Base-by-base conservation (phyloP, 2,329 filamentous ascomycete genomes). In the Botrytis elliptica region DNA sequence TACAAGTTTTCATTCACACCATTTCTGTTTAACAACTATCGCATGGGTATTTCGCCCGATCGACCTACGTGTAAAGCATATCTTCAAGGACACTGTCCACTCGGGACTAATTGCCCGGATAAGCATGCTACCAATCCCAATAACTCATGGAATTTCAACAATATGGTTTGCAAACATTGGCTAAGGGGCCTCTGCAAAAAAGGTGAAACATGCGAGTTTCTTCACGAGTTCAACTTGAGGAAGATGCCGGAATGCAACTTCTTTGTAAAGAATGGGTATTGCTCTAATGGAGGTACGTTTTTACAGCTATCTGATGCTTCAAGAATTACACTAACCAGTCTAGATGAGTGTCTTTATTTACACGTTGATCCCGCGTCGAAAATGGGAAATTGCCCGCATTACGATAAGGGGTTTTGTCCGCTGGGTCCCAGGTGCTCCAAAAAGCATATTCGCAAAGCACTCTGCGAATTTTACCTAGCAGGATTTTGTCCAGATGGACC, bases 211-310 rank as follows among this genome's bases (percentile, higher is more conserved):
- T 99, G 96, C 90, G 96, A 99, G 85, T 99, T 98, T 80, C 87
- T 98, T 67, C 96, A 99, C 87, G 96, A 98, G 84, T 99, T 98
- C 86, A 98, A 99, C 84, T 88, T 99, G 78, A 91, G 96, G 76
- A 95, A 96, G 83, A 98, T 98, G 94, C 95, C 96, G 76, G 96
- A 98, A 85, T 99, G 96, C 85, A 97, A 97, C 81, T 97, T 97
- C 84, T 98, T 95, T 84, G 91, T 94, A 74, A 89, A 94, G 75
- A 97, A 96, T 81, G 94, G 94, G 73, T 98, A 97, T 82, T 99
- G 96, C 84, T 93, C 93, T 76, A 97, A 98, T 84, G 96, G 95
- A 77, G 80, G 80, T 80, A 79, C 52, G 77, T 76, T 46, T 60
- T 18, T 10, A 20, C 18, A 18, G 22, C 40, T 16, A n/a, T 22